These are phyloP conservation scores for Colletotrichum tofieldiae DNA, from an alignment of 2,329 filamentous ascomycete genomes.

Conservation along the genomic window DNA sequence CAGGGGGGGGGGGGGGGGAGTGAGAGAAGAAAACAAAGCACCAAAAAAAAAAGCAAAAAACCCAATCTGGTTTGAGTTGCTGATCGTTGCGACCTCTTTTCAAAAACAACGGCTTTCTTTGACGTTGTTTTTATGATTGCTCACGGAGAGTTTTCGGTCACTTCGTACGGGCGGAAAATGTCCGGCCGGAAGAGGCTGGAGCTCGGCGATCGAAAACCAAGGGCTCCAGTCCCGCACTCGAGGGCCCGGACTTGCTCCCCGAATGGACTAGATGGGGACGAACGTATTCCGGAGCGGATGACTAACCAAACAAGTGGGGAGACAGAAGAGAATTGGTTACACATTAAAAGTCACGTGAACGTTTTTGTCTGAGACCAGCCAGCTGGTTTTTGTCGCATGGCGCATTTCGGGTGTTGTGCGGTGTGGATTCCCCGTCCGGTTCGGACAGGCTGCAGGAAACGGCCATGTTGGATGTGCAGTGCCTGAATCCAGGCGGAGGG, in stretches of 20 bases:
- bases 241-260: conserved; percentile 9
- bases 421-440: background rate
- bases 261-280: background rate
- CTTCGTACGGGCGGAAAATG: conserved; percentile 18
- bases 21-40: background rate
- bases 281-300: conserved; percentile 2
- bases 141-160: conserved; percentile 38
- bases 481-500: conserved; percentile 13
- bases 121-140: conserved; percentile 21
- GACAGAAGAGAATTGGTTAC: background rate
- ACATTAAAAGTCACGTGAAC: conserved; percentile 27
- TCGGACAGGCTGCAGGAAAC: conserved; percentile 5
- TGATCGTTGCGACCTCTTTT: background rate
- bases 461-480: background rate
- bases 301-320: conserved; percentile 11
- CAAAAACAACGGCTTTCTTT: background rate
- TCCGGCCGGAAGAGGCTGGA: conserved; percentile 16
- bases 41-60: background rate
- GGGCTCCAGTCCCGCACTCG: background rate
- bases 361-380: conserved; percentile 15
- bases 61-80: background rate
- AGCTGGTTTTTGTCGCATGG: background rate
- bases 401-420: background rate
- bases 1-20: background rate
- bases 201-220: background rate